Evolutionary conservation across 805 yeast species (phyloP).

Genomic region (Saturnispora serradocipensis): DNA sequence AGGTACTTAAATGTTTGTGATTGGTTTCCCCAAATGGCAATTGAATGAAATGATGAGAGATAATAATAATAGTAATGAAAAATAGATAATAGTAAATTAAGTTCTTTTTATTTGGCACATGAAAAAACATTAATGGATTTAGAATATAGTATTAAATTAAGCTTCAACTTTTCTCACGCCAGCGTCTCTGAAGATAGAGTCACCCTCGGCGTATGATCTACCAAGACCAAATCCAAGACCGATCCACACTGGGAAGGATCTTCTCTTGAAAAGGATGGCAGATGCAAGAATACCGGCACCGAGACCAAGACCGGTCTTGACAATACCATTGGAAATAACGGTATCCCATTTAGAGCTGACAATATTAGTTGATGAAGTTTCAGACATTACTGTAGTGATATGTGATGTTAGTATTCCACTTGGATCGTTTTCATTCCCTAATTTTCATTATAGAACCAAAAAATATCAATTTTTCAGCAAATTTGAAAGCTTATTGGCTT

Average conservation of each 20-base stretch:
- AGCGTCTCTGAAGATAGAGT: conserved; percentile 83
- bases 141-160: conserved; percentile 21
- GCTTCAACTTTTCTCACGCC: conserved; percentile 72
- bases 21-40: neutral
- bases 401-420: conserved; percentile 1
- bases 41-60: neutral
- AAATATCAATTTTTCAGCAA: neutral
- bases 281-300: conserved; percentile 95
- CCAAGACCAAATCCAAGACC: conserved; percentile 98
- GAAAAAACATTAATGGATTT: conserved; percentile 1
- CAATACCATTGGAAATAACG: conserved; percentile 86
- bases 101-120: conserved; percentile 1
- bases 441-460: neutral
- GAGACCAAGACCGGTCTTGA: conserved; percentile 91
- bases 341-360: conserved; percentile 69
- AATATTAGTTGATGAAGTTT: conserved; percentile 19
- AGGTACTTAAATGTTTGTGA: neutral
- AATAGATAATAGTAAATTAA: neutral
- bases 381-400: conserved; percentile 13
- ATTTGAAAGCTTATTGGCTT: neutral
- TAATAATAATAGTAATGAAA: neutral
- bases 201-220: conserved; percentile 97
- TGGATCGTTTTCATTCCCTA: too few species aligned
- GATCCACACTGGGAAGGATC: conserved; percentile 96
- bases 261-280: conserved; percentile 80